Percentiles rank a stretch among this genome's conserved stretches.
phyloP scores from a whole-genome alignment of 345 rosid species.

The Salix viminalis region DNA sequence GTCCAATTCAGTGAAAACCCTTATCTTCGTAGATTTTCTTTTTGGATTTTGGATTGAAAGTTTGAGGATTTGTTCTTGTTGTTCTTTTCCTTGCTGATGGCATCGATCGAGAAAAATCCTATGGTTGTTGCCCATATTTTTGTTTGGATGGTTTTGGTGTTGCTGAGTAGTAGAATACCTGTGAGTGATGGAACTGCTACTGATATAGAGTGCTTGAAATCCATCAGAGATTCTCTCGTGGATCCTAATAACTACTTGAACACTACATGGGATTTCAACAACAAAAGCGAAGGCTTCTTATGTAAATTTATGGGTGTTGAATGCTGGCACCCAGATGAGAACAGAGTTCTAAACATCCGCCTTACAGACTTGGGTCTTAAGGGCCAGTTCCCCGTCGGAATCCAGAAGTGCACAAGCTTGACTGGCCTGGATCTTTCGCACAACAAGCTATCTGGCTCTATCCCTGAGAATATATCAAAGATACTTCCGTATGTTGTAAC shows the following conservation, averaged over 20 bases:
- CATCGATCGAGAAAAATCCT: background rate
- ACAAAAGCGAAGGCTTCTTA: slow-evolving; percentile 54
- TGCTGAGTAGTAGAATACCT: slow-evolving; percentile 27
- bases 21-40: background rate
- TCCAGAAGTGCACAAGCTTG: slow-evolving; percentile 45
- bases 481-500: slow-evolving; percentile 28
- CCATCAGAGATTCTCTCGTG: slow-evolving; percentile 26
- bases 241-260: slow-evolving; percentile 51
- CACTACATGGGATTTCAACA: slow-evolving; percentile 55
- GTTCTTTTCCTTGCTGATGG: background rate
- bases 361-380: slow-evolving; percentile 60
- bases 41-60: background rate
- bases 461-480: slow-evolving; percentile 37
- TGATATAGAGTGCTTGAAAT: slow-evolving; percentile 53
- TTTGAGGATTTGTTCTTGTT: background rate
- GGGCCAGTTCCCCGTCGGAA: slow-evolving; percentile 59
- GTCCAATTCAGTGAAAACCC: background rate
- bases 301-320: slow-evolving; percentile 74
- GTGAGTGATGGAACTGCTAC: slow-evolving; percentile 33
- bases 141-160: slow-evolving; percentile 26
- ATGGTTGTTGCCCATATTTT: background rate
- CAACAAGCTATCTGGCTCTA: slow-evolving; percentile 54
- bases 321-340: slow-evolving; percentile 96
- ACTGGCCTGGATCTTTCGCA: slow-evolving; percentile 72
- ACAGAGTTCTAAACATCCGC: slow-evolving; percentile 60